phyloP scores from a whole-genome alignment of 495 filamentous ascomycete species.

The Emericellopsis terricola region DNA sequence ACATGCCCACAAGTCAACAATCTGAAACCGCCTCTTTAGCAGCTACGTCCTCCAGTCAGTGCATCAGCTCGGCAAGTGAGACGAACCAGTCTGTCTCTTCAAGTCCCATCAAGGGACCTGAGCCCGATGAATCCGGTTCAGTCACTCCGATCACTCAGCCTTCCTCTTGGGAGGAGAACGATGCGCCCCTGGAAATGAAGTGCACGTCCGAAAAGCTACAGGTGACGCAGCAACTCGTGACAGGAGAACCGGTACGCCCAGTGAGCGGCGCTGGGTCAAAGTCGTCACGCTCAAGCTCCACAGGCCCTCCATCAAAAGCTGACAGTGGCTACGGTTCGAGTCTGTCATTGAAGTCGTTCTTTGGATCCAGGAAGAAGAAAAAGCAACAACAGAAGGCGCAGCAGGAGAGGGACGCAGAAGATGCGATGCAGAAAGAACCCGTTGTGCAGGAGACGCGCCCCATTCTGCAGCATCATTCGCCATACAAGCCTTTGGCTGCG shows the following conservation, averaged over 20 bases:
- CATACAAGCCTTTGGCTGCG: no score
- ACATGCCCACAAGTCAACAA: no score
- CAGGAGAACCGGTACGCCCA: conserved; percentile 1
- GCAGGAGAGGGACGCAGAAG: no score
- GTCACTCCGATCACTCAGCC: no score
- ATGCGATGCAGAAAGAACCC: neutral
- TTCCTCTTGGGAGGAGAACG: neutral
- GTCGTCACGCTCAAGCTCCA: no score
- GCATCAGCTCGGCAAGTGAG: no score
- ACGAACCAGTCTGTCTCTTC: conserved; percentile 1
- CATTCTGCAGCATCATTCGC: no score
- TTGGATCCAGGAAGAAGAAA: conserved; percentile 8
- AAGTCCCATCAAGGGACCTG: neutral
- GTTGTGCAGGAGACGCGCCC: neutral
- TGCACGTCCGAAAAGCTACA: neutral
- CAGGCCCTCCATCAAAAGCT: no score
- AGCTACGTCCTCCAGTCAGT: no score
- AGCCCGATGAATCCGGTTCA: no score
- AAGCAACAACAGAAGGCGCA: neutral
- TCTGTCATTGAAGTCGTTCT: conserved; percentile 28
- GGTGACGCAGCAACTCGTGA: neutral
- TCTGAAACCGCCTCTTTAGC: no score
- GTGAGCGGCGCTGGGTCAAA: conserved; percentile 7
- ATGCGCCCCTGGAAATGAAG: neutral
- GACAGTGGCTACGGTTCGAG: conserved; percentile 40